phyloP scores from a whole-genome alignment of 345 rosid genomes.

The Populus simonii region DNA sequence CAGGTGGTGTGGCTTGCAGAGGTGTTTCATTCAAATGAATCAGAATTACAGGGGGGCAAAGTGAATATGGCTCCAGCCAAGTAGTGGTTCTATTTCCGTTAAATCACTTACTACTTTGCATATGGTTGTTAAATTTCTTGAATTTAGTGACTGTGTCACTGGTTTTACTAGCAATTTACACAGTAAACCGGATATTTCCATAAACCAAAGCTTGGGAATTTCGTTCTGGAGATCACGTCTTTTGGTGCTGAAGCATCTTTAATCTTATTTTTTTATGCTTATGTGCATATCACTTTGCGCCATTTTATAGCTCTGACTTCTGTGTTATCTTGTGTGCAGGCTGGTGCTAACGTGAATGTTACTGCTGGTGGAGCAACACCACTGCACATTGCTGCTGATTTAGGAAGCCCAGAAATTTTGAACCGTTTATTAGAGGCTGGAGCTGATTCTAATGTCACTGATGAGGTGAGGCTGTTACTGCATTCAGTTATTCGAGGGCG shows the following conservation, averaged over 20 bases:
- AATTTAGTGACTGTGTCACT: neutral
- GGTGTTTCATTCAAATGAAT: no score
- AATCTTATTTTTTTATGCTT: neutral
- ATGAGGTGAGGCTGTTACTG: slow-evolving; percentile 49
- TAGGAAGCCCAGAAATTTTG: slow-evolving; percentile 60
- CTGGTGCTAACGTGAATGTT: slow-evolving; percentile 73
- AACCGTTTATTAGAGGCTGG: slow-evolving; percentile 74
- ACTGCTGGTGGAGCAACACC: slow-evolving; percentile 90
- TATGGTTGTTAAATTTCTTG: neutral
- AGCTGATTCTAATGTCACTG: slow-evolving; percentile 70
- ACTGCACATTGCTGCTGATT: slow-evolving; percentile 86
- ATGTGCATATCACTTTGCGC: neutral
- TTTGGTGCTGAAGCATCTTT: neutral
- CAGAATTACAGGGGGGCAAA: no score
- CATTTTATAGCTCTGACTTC: neutral
- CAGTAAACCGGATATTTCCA: neutral
- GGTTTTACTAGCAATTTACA: neutral
- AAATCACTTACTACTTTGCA: neutral
- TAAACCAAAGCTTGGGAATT: neutral
- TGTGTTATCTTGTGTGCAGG: slow-evolving; percentile 44
- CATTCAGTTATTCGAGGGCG: slow-evolving; percentile 6
- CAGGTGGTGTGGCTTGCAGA: no score
- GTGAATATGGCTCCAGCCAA: neutral
- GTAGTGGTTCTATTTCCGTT: no score
- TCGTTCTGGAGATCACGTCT: neutral